Conservation (phyloP, 352 stramenopile species). For the Pythium utonaiense region DNA sequence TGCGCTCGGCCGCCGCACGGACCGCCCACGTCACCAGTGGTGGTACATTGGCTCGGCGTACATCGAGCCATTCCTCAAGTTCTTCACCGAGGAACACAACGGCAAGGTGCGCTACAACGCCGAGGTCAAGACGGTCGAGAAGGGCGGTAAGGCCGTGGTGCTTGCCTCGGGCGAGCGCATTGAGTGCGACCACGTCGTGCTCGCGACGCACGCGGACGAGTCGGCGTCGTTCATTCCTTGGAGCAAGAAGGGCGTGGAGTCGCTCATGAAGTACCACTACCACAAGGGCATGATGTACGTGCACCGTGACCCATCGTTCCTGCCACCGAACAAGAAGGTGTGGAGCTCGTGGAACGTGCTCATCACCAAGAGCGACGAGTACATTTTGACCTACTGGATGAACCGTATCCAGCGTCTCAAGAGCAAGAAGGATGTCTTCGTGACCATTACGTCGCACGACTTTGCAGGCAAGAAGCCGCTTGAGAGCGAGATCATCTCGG, state of each 20-base stretch:
- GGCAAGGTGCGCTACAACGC: constrained; percentile 79
- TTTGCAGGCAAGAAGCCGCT: constrained; percentile 59
- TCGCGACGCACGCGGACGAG: constrained; percentile 78
- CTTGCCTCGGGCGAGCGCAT: constrained; percentile 68
- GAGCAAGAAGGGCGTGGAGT: constrained; percentile 58
- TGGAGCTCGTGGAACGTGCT: constrained; percentile 87
- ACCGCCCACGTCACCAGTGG: constrained; percentile 82
- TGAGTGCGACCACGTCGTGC: constrained; percentile 81
- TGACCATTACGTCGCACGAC: constrained; percentile 81
- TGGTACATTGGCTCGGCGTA: constrained; percentile 84
- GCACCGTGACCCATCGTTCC: constrained; percentile 71
- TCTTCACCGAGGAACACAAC: constrained; percentile 80
- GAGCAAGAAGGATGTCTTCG: constrained; percentile 83
- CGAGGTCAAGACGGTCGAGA: constrained; percentile 56
- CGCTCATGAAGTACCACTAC: constrained; percentile 78
- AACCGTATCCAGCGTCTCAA: constrained; percentile 86
- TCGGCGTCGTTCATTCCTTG: constrained; percentile 70
- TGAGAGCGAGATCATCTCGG: constrained; percentile 49
- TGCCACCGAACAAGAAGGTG: constrained; percentile 70
- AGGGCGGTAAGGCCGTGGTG: constrained; percentile 79
- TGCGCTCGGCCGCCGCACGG: constrained; percentile 62
- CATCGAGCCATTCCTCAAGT: constrained; percentile 82
- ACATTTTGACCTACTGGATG: constrained; percentile 89
- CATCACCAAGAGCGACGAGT: constrained; percentile 81
- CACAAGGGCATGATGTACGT: constrained; percentile 90